phyloP scores from a whole-genome alignment of 108 stramenopile genomes.

The Nitzschia sp. region DNA sequence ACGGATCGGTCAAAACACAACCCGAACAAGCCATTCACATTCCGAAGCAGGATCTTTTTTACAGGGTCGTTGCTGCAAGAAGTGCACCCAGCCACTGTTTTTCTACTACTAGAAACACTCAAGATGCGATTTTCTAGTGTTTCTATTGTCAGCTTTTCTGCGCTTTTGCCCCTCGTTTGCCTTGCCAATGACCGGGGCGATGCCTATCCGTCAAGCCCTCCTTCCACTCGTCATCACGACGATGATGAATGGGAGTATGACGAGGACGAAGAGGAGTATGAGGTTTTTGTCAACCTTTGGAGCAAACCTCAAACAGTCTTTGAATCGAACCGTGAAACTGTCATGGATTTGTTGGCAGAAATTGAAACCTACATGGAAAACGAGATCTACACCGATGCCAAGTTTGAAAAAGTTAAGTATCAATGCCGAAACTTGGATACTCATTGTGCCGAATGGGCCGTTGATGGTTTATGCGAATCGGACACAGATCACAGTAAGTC shows the following conservation, averaged over 20 bases:
- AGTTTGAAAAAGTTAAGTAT: neutral
- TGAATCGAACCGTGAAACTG: neutral
- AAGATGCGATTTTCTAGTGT: no score
- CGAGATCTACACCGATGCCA: neutral
- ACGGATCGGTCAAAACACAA: no score
- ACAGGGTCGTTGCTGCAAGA: no score
- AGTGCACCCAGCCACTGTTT: no score
- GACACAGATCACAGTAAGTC: neutral
- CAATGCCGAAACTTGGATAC: constrained; percentile 1
- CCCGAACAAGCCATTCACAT: no score
- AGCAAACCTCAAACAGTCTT: neutral
- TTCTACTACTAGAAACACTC: no score
- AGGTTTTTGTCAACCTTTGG: neutral
- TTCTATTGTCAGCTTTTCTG: no score
- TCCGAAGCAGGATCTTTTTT: no score
- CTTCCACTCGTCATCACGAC: no score
- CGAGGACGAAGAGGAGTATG: neutral
- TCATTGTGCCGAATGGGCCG: neutral
- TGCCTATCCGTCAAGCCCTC: no score
- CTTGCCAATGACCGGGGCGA: no score
- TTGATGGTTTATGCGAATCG: neutral
- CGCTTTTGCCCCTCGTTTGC: no score
- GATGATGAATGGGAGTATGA: neutral
- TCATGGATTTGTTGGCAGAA: neutral
- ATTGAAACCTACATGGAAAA: neutral